phyloP scores from a whole-genome alignment of 805 yeast genomes.

The Metschnikowia bowlesiae region DNA sequence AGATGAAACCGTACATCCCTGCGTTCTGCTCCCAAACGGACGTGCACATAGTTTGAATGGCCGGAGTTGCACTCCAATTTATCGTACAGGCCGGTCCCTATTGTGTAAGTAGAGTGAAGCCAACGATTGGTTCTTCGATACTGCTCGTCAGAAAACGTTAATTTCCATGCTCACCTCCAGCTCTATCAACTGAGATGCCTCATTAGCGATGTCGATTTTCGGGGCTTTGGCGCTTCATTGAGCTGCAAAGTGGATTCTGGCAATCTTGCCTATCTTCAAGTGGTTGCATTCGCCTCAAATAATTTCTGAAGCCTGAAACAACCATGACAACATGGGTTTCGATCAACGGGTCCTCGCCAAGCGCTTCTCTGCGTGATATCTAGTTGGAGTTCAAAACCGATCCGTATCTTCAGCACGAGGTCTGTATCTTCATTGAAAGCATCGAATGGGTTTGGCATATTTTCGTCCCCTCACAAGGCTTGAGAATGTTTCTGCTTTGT shows the following conservation, averaged over 20 bases:
- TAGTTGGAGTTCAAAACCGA: constrained; percentile 9
- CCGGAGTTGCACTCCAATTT: constrained; percentile 51
- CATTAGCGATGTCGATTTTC: constrained; percentile 17
- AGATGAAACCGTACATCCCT: no score
- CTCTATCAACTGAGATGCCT: constrained; percentile 37
- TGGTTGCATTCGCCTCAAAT: constrained; percentile 39
- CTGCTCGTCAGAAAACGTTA: constrained; percentile 49
- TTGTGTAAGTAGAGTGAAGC: constrained; percentile 54
- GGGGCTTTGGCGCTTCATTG: constrained; percentile 1
- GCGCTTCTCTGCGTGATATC: constrained; percentile 6
- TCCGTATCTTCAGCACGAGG: constrained; percentile 27
- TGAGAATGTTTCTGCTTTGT: constrained; percentile 42
- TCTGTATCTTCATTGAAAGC: constrained; percentile 46
- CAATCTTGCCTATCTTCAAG: constrained; percentile 45
- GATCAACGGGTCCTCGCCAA: constrained; percentile 17
- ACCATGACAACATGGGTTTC: constrained; percentile 38
- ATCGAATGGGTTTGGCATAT: constrained; percentile 42
- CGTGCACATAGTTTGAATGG: constrained; percentile 50
- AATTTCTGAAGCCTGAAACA: constrained; percentile 47
- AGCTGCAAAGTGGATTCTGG: constrained; percentile 12
- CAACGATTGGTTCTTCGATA: constrained; percentile 45
- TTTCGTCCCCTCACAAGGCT: constrained; percentile 44
- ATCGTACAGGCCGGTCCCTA: constrained; percentile 47
- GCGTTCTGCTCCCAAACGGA: constrained; percentile 50
- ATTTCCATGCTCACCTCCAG: constrained; percentile 46